Evolutionary conservation across 768 basidiomycete species (phyloP).

Genomic region (Botryobasidium botryosum): DNA sequence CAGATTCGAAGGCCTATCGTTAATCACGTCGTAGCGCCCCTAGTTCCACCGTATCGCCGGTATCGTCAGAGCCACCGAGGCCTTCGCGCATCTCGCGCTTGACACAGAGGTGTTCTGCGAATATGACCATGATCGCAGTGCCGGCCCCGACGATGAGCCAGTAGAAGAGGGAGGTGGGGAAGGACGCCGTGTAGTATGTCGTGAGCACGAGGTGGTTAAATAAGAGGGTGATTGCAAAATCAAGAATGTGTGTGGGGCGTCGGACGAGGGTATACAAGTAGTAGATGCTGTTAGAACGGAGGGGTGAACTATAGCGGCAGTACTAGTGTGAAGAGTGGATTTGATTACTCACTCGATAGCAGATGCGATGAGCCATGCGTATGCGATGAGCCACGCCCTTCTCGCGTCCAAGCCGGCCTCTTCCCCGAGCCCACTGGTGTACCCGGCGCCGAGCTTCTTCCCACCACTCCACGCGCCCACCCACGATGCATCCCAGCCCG

Average conservation of each 20-base stretch:
- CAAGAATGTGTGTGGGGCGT: slow-evolving; percentile 84
- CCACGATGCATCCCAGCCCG: slow-evolving; percentile 37
- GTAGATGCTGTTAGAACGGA: slow-evolving; percentile 34
- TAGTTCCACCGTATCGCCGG: too few species aligned
- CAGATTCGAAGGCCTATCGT: too few species aligned
- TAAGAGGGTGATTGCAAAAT: slow-evolving; percentile 79
- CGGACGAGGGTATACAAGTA: slow-evolving; percentile 79
- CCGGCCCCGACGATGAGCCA: slow-evolving; percentile 68
- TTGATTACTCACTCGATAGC: slow-evolving; percentile 56
- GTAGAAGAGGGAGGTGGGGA: slow-evolving; percentile 86
- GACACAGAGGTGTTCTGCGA: slow-evolving; percentile 85
- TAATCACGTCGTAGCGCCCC: too few species aligned
- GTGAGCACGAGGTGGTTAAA: slow-evolving; percentile 90
- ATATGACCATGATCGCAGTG: slow-evolving; percentile 53
- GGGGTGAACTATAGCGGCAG: not conserved
- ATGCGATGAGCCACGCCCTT: slow-evolving; percentile 84
- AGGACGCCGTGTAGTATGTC: slow-evolving; percentile 64
- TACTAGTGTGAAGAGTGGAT: not conserved
- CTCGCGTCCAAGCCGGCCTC: too few species aligned
- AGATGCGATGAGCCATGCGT: slow-evolving; percentile 72
- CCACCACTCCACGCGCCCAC: slow-evolving; percentile 71
- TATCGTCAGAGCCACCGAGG: too few species aligned
- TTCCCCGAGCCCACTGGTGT: slow-evolving; percentile 28
- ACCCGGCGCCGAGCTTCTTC: slow-evolving; percentile 47
- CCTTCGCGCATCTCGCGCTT: slow-evolving; percentile 82